Evolutionary conservation across 2,329 filamentous ascomycete genomes (phyloP), one percentile per base, ranked within the genome.

Genomic region (Allantophomopsis lycopodina): DNA sequence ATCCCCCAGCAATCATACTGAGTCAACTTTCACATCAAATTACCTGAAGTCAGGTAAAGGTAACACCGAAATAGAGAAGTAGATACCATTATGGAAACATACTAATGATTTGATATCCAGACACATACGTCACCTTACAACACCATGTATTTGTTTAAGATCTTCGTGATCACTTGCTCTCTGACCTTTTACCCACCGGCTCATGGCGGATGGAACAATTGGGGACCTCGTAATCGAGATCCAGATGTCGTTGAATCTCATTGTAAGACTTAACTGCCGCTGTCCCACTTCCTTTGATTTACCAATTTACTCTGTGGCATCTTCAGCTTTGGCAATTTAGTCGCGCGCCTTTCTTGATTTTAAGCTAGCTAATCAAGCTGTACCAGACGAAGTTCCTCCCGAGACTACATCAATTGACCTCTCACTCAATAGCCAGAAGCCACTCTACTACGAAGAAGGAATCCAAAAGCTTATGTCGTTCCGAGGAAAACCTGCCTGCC

Each of bases 401-500:
- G 36, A 38, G 14, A 16, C 15, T n/a, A 38, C 16, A 5, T 38
- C 30, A 4, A 16, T 14, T 23, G 38, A 34, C 12, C 14, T 37
- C 30, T 39, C 32, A 14, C 15, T n/a, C 21, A 12, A 36, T 32
- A n/a, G 15, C 45, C 39, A 30, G 50, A 48, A 18, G 46, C 51
- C 42, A n/a, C 51, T n/a, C 46, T 52, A 38, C 42, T 57, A 20
- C 49, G 54, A 36, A 42, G 47, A 18, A 44, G n/a, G 32, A 2
- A 34, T 57, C 5, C 47, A 55, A 37, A 49, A 52, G 11, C 14
- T 17, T 14, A 28, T 28, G 23, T 28, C 23, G 8, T 28, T 28
- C 23, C 23, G 23, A 28, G 23, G 23, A 28, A 47, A 57, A 35
- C 54, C 54, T 17, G 42, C 55, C 15, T 58, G 55, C 36, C 50